Conservation (phyloP, 1,284 basidiomycete species). For the Schizophyllum commune region DNA sequence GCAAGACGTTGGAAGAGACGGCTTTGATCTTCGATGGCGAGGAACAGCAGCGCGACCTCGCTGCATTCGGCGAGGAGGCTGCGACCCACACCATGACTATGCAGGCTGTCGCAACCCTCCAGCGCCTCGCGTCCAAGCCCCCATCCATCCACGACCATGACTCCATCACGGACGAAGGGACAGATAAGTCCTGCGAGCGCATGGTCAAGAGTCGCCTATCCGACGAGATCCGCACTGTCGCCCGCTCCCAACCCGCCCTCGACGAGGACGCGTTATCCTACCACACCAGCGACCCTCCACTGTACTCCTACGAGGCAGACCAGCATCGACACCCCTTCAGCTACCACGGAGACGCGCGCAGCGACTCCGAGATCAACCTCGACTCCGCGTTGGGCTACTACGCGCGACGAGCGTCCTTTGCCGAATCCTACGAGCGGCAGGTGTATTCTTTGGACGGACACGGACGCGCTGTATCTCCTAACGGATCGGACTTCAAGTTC, state of each 20-base stretch:
- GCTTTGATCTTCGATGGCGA: constrained; percentile 58
- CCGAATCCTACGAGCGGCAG: neutral
- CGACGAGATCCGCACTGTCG: neutral
- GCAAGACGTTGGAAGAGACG: constrained; percentile 61
- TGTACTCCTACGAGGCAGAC: neutral
- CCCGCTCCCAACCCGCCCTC: neutral
- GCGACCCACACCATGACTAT: constrained; percentile 35
- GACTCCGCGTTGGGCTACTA: neutral
- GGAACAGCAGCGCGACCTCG: constrained; percentile 35
- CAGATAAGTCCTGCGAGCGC: neutral
- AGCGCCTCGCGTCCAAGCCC: constrained; percentile 4
- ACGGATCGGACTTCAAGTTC: neutral
- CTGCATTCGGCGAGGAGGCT: constrained; percentile 40
- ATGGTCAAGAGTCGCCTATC: neutral
- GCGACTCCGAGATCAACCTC: neutral
- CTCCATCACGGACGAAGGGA: neutral
- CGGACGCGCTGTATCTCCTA: neutral
- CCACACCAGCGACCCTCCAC: neutral
- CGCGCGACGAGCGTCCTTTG: neutral
- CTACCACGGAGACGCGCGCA: neutral
- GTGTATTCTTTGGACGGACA: neutral
- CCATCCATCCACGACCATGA: neutral
- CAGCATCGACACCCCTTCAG: neutral
- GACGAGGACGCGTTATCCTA: neutral
- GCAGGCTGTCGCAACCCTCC: constrained; percentile 13